Percentiles rank a stretch among this genome's conserved stretches.
These are phyloP conservation scores for Knufia fluminis DNA, from an alignment of 2,329 filamentous ascomycete species.

Conservation along the genomic window DNA sequence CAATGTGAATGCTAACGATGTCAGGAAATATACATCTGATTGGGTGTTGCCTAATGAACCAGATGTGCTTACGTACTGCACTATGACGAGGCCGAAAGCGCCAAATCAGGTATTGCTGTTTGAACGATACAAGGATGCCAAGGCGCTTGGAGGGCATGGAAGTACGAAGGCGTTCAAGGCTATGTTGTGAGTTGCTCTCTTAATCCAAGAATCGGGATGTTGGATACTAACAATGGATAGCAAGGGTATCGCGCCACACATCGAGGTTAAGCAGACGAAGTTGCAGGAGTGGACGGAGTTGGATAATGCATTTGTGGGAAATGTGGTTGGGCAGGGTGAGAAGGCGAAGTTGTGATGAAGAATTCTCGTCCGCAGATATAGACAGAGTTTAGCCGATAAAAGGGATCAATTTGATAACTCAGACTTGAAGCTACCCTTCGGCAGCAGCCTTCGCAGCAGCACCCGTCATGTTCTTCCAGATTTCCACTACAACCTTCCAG, in stretches of 20 bases:
- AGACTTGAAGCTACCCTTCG: not conserved
- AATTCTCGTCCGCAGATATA: not conserved
- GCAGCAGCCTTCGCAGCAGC: not conserved
- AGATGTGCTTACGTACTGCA: slow-evolving; percentile 17
- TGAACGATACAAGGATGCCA: slow-evolving; percentile 18
- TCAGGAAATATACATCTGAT: slow-evolving; percentile 14
- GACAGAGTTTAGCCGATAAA: not conserved
- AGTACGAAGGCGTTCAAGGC: slow-evolving; percentile 18
- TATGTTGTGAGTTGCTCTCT: slow-evolving; percentile 18
- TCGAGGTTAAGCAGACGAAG: slow-evolving; percentile 16
- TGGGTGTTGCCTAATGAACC: slow-evolving; percentile 18
- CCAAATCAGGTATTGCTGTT: slow-evolving; percentile 18
- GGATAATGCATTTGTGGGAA: slow-evolving; percentile 17
- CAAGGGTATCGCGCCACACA: slow-evolving; percentile 14
- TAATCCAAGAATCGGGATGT: not conserved
- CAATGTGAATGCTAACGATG: not conserved
- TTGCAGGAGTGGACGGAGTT: slow-evolving; percentile 18
- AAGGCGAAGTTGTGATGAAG: slow-evolving; percentile 3
- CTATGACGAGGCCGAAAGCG: slow-evolving; percentile 13
- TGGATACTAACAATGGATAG: slow-evolving; percentile 1
- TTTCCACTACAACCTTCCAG: not conserved
- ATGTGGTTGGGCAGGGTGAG: slow-evolving; percentile 10
- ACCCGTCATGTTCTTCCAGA: not conserved
- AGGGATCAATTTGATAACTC: no score
- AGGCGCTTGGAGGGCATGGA: slow-evolving; percentile 16